A percentile compares a stretch with the other conserved stretches of the same genome.
These are phyloP conservation scores for Beauveria varroae DNA, from an alignment of 2,329 filamentous ascomycete species.

Conservation along the genomic window DNA sequence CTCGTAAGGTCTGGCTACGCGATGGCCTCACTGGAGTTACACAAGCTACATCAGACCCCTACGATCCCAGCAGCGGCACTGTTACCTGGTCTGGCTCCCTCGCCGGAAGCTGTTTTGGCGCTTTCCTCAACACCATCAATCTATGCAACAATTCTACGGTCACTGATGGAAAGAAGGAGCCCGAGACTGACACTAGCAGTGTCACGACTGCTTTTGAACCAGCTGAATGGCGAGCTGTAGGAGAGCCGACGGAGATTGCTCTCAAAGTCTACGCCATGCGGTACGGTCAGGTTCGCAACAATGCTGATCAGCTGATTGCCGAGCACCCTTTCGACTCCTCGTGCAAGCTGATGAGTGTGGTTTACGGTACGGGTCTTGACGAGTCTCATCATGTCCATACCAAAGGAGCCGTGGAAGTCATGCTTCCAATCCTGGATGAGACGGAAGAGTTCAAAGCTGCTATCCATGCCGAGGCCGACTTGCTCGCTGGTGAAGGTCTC, in stretches of 20 bases:
- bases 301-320: constrained; percentile 42
- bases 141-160: constrained; percentile 55
- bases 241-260: constrained; percentile 66
- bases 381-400: constrained; percentile 39
- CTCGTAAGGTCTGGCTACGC: constrained; percentile 53
- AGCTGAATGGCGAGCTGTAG: constrained; percentile 49
- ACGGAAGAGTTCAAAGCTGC: constrained; percentile 37
- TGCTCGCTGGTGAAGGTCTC: constrained; percentile 55
- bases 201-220: constrained; percentile 37
- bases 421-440: constrained; percentile 44
- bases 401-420: constrained; percentile 52
- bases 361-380: constrained; percentile 40
- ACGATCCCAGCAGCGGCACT: constrained; percentile 52
- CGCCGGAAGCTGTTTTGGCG: constrained; percentile 32
- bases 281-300: constrained; percentile 46
- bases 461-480: constrained; percentile 43
- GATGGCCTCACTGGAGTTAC: constrained; percentile 46
- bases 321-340: constrained; percentile 69
- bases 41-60: constrained; percentile 48
- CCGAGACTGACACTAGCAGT: constrained; percentile 39
- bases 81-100: constrained; percentile 37
- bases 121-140: constrained; percentile 47
- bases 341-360: constrained; percentile 68
- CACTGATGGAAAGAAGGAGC: constrained; percentile 39
- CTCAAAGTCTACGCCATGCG: constrained; percentile 67